Percentiles rank a stretch among this genome's conserved stretches.
Evolutionary conservation across 2,329 filamentous ascomycete genomes (phyloP).

Genomic region (Aspergillus viridinutans): DNA sequence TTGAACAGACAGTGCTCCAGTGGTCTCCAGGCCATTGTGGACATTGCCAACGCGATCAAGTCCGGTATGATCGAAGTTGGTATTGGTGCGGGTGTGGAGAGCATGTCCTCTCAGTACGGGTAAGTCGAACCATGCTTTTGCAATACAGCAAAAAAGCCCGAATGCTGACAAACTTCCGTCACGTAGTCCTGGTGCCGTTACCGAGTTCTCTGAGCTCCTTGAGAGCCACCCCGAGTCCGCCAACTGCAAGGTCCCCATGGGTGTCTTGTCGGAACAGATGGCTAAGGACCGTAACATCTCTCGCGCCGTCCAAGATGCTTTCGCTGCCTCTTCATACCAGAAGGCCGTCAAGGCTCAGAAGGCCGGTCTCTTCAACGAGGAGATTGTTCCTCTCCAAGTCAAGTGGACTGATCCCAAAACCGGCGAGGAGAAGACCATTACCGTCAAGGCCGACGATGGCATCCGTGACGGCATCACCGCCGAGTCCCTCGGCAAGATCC

Average conservation of each 20-base stretch:
- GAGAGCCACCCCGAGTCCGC: conserved; percentile 75
- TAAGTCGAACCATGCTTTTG: conserved; percentile 38
- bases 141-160: not conserved
- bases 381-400: conserved; percentile 82
- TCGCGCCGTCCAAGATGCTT: conserved; percentile 77
- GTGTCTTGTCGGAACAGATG: conserved; percentile 89
- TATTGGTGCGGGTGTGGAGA: conserved; percentile 91
- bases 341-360: conserved; percentile 84
- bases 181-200: conserved; percentile 70
- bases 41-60: conserved; percentile 89
- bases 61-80: conserved; percentile 92
- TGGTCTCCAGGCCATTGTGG: conserved; percentile 85
- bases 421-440: conserved; percentile 76
- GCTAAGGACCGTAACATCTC: conserved; percentile 74
- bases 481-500: conserved; percentile 87
- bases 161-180: not conserved
- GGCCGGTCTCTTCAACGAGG: conserved; percentile 84
- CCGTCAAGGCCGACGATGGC: conserved; percentile 81
- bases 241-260: conserved; percentile 99
- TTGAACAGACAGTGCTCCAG: conserved; percentile 94
- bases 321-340: conserved; percentile 87
- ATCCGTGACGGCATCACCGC: conserved; percentile 78
- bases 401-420: conserved; percentile 89
- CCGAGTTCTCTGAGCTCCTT: conserved; percentile 87
- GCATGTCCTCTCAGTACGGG: conserved; percentile 92